phyloP scores from a whole-genome alignment of 129 eudicot species.

The Heracleum sosnowskyi region DNA sequence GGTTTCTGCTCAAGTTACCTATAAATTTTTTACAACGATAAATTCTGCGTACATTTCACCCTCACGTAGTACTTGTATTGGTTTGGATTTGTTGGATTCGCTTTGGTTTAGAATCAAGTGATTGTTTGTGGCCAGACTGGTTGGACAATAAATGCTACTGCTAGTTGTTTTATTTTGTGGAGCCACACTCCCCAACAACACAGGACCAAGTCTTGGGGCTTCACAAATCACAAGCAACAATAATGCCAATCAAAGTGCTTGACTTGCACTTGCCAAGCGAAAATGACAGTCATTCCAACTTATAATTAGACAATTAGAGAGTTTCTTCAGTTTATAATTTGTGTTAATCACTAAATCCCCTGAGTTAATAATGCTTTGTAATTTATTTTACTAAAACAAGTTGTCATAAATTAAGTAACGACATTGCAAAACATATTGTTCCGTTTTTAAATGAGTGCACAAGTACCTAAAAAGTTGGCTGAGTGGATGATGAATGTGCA shows the following conservation, averaged over 20 bases:
- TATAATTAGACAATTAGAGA: neutral
- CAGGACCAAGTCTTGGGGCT: slow-evolving; percentile 1
- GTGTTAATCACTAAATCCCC: neutral
- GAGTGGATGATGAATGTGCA: slow-evolving; percentile 6
- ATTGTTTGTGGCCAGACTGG: neutral
- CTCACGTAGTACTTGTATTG: neutral
- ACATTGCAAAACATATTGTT: neutral
- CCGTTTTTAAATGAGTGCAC: neutral
- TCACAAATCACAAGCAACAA: neutral
- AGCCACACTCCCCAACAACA: neutral
- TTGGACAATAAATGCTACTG: neutral
- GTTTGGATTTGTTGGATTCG: neutral
- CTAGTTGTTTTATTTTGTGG: slow-evolving; percentile 1
- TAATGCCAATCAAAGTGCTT: neutral
- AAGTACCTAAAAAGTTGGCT: slow-evolving; percentile 1
- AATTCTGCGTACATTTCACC: neutral
- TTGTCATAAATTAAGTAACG: neutral
- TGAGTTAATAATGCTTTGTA: neutral
- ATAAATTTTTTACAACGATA: neutral
- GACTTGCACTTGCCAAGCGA: slow-evolving; percentile 2
- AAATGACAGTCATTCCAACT: neutral
- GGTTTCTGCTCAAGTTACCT: neutral
- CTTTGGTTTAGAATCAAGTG: neutral
- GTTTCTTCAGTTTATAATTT: neutral
- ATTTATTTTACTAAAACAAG: neutral